A percentile compares a stretch with the other conserved stretches of the same genome.
These are phyloP conservation scores for Blastocladiella emersonii DNA, from an alignment of 371 early-diverging fungal species.

Conservation along the genomic window DNA sequence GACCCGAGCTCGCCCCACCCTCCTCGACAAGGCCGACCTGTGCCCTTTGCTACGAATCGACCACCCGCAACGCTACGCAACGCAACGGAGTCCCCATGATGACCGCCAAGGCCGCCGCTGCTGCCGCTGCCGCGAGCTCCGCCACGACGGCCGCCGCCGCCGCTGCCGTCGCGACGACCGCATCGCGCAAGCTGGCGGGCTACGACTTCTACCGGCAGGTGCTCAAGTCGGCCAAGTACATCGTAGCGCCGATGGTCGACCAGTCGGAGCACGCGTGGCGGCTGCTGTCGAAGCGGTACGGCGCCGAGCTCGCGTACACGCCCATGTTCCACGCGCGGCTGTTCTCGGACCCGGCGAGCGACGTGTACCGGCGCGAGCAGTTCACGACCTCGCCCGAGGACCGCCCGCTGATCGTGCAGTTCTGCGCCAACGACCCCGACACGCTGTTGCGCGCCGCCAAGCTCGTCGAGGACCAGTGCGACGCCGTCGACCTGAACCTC, in stretches of 20 bases:
- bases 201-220: slow-evolving; percentile 63
- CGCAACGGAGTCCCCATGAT: too few species aligned
- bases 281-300: slow-evolving; percentile 74
- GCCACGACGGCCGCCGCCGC: neutral
- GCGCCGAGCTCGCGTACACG: slow-evolving; percentile 90
- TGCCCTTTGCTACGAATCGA: too few species aligned
- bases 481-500: slow-evolving; percentile 95
- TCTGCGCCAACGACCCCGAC: slow-evolving; percentile 95
- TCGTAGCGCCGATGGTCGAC: slow-evolving; percentile 94
- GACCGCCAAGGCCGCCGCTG: too few species aligned
- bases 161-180: neutral
- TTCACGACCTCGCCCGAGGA: slow-evolving; percentile 67
- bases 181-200: slow-evolving; percentile 41
- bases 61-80: too few species aligned
- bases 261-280: slow-evolving; percentile 89
- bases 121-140: neutral
- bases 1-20: too few species aligned
- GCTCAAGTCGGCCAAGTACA: slow-evolving; percentile 52
- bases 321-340: slow-evolving; percentile 96
- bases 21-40: too few species aligned
- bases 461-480: slow-evolving; percentile 70
- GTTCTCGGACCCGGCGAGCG: slow-evolving; percentile 56
- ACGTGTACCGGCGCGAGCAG: slow-evolving; percentile 52
- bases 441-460: slow-evolving; percentile 70
- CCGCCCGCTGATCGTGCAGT: slow-evolving; percentile 87